Evolutionary conservation across 257 asterid species (phyloP), one percentile per base, ranked within the genome.

Genomic region (Solanum dulcamara): DNA sequence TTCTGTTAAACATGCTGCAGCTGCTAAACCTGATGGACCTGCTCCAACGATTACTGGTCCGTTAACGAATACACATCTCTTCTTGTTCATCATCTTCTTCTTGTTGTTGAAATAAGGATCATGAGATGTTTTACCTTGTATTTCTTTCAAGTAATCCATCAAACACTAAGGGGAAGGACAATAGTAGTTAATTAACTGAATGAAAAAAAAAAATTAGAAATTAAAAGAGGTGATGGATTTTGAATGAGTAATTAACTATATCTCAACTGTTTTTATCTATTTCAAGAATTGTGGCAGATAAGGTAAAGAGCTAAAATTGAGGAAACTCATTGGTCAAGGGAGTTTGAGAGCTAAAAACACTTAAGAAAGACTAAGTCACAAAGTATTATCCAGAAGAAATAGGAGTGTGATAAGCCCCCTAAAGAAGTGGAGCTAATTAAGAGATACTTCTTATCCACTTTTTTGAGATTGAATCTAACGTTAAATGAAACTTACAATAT

Each of bases 1-100:
- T 17, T 86, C 90, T 66, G 88, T 89, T 80, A 96, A 57, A 81
- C 99, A 94, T 2, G 97, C 98, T 1, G 98, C 96, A 9, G 89
- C 95, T 0, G 99, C 99, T 13, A 96, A 89, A 1, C 99, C 98
- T 30, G 97, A 93, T 0, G 99, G 98, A 7, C 99, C 98, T 0
- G 97, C 99, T 0, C 99, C 99, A 14, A 95, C 93, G 51, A 96
- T 94, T 1, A 96, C 86, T 1, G 99, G 95, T 3, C 93, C 94
- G 12, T 93, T 93, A 0, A 94, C 90, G 64, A 86, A 87, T 1
- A 92, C 85, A 81, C 90, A 80, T 32, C 90, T 82, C 6, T 64
- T 48, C 24, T 18, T 15, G 13, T 79, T 64, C 14, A 68, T 32
- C 85, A 38, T 35, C 38, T 4, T 42, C 26, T 66, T 68, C 11